Evolutionary conservation across 352 stramenopile species (phyloP).

Genomic region (Blastocystis sp.): DNA sequence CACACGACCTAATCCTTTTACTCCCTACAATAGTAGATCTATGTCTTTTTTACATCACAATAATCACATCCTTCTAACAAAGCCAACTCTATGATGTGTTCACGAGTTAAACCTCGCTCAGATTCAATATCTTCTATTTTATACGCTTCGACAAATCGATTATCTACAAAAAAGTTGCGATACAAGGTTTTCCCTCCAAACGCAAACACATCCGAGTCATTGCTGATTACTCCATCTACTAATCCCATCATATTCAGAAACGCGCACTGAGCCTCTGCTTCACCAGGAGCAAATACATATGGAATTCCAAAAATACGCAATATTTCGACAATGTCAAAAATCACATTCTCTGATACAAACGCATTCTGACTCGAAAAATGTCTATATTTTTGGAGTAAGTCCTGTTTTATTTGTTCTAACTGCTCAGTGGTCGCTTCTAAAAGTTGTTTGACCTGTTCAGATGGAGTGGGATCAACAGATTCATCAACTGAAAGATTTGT

Average conservation of each 20-base stretch:
- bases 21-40: constrained; percentile 63
- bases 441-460: not conserved
- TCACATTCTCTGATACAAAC: constrained; percentile 64
- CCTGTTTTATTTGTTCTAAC: not conserved
- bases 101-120: constrained; percentile 82
- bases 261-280: constrained; percentile 96
- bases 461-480: no score
- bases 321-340: constrained; percentile 84
- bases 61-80: constrained; percentile 94
- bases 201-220: constrained; percentile 87
- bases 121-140: constrained; percentile 79
- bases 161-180: constrained; percentile 98
- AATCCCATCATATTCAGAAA: constrained; percentile 86
- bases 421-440: not conserved
- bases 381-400: constrained; percentile 62
- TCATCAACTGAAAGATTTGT: no score
- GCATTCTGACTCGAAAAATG: constrained; percentile 67
- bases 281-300: constrained; percentile 95
- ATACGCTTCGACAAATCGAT: constrained; percentile 97
- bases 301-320: constrained; percentile 92
- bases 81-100: constrained; percentile 77
- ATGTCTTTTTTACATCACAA: constrained; percentile 65
- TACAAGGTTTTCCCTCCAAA: constrained; percentile 91
- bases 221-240: constrained; percentile 94
- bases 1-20: constrained; percentile 77